Evolutionary conservation across 768 basidiomycete species (phyloP).

Genomic region (Pulveroboletus sp.): DNA sequence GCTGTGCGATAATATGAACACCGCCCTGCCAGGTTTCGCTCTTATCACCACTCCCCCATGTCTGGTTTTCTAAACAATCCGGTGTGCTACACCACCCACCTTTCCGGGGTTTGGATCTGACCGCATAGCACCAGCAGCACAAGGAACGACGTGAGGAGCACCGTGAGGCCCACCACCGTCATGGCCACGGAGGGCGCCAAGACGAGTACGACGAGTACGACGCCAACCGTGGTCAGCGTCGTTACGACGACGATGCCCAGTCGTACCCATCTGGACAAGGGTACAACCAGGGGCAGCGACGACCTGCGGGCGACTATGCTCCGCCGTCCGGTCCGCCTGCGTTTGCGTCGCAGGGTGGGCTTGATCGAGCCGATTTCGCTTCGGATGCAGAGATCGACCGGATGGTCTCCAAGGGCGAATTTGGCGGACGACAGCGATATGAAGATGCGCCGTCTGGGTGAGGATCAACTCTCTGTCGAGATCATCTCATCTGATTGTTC

Average conservation of each 20-base stretch:
- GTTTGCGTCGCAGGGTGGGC: conserved; percentile 9
- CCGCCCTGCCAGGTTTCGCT: no score
- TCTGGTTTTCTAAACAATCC: conserved; percentile 5
- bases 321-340: conserved; percentile 5
- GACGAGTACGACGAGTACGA: background rate
- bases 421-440: background rate
- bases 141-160: conserved; percentile 13
- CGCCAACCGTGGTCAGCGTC: background rate
- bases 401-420: conserved; percentile 18
- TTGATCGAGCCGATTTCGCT: conserved; percentile 27
- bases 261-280: background rate
- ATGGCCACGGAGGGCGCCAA: background rate
- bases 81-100: background rate
- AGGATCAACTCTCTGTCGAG: conserved; percentile 1
- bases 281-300: background rate
- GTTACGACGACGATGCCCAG: conserved; percentile 2
- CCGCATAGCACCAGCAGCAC: conserved; percentile 5
- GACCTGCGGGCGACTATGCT: background rate
- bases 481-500: background rate
- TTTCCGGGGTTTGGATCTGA: background rate
- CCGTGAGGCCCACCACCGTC: conserved; percentile 4
- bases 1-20: no score
- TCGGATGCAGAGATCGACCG: conserved; percentile 25
- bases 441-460: conserved; percentile 15
- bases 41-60: no score